These are phyloP conservation scores for Hypoxylon sp. DNA, from an alignment of 2,329 filamentous ascomycete species.

Conservation along the genomic window DNA sequence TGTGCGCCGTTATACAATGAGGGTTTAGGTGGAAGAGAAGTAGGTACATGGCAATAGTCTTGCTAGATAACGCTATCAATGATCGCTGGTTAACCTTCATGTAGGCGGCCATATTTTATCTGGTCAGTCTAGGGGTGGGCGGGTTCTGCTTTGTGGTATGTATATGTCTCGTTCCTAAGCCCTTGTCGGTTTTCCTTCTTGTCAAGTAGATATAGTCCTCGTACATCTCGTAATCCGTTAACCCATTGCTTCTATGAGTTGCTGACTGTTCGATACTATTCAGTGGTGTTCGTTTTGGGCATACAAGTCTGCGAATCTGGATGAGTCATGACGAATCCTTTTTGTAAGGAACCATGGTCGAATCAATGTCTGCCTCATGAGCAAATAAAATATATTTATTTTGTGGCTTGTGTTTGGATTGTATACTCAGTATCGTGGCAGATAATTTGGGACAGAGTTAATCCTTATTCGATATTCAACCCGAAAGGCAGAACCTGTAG, in stretches of 20 bases:
- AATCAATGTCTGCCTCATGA: neutral
- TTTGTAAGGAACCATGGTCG: neutral
- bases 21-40: slow-evolving; percentile 40
- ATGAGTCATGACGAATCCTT: neutral
- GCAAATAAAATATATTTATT: neutral
- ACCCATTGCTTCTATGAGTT: neutral
- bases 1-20: slow-evolving; percentile 47
- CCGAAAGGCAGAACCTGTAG: too few species aligned
- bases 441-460: too few species aligned
- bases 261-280: slow-evolving; percentile 33
- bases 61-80: neutral
- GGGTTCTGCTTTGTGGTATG: slow-evolving; percentile 22
- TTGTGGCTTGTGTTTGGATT: too few species aligned
- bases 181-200: neutral
- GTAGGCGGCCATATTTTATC: slow-evolving; percentile 46
- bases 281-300: slow-evolving; percentile 53
- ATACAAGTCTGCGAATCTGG: slow-evolving; percentile 46
- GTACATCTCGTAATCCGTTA: neutral
- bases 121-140: slow-evolving; percentile 38
- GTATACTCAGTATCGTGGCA: too few species aligned
- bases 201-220: too few species aligned
- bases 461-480: too few species aligned
- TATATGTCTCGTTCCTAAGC: neutral
- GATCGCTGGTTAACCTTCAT: slow-evolving; percentile 6
- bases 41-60: slow-evolving; percentile 23